Evolutionary conservation across 1,139 yeast species (phyloP).

Genomic region (Geotrichum phurueaensis): DNA sequence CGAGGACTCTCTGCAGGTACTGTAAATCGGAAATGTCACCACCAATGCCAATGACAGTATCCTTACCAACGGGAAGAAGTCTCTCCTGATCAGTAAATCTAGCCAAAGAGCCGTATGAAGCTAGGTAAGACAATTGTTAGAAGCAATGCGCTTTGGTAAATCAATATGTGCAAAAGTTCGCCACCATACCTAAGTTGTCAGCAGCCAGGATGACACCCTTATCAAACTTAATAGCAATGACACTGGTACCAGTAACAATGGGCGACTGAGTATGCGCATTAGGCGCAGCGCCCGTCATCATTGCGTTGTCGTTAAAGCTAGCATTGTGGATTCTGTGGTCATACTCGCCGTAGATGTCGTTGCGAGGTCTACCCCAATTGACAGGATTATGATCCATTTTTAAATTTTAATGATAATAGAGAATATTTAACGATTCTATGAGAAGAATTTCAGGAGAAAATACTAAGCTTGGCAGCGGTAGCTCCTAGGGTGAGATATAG

Average conservation of each 20-base stretch:
- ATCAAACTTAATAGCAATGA: slow-evolving; percentile 80
- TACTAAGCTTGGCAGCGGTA: neutral
- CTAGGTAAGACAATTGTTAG: slow-evolving; percentile 20
- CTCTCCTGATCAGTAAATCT: slow-evolving; percentile 83
- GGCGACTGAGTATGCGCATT: slow-evolving; percentile 88
- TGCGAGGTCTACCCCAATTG: slow-evolving; percentile 92
- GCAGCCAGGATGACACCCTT: slow-evolving; percentile 94
- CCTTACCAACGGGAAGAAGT: slow-evolving; percentile 71
- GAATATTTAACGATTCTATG: neutral
- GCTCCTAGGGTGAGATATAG: neutral
- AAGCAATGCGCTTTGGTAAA: neutral
- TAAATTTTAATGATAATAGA: neutral
- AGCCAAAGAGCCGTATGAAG: slow-evolving; percentile 84
- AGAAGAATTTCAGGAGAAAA: neutral
- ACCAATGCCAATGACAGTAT: slow-evolving; percentile 85
- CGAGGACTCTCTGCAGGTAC: slow-evolving; percentile 66
- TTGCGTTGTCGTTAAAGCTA: slow-evolving; percentile 21
- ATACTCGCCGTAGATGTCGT: slow-evolving; percentile 73
- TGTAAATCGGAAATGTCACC: slow-evolving; percentile 97
- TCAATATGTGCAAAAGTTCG: neutral
- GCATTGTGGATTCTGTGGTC: slow-evolving; percentile 66
- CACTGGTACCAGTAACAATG: slow-evolving; percentile 93
- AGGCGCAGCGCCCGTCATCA: slow-evolving; percentile 43
- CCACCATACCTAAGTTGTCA: slow-evolving; percentile 64
- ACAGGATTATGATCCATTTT: slow-evolving; percentile 91